phyloP scores from a whole-genome alignment of 2,329 filamentous ascomycete genomes.

The Fusarium equiseti region DNA sequence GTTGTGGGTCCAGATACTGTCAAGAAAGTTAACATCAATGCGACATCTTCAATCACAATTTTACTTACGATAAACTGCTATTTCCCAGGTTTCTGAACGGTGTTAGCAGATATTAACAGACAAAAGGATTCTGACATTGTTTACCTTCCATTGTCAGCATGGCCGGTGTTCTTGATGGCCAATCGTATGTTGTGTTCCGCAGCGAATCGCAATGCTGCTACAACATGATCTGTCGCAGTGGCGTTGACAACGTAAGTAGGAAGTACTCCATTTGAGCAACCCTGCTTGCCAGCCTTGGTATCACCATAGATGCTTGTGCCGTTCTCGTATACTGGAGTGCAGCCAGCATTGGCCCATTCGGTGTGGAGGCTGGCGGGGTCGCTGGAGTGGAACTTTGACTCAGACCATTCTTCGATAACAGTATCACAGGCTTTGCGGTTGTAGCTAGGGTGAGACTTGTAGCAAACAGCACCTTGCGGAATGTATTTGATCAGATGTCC shows the following conservation, averaged over 20 bases:
- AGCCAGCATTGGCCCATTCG: background rate
- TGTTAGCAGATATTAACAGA: background rate
- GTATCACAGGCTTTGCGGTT: background rate
- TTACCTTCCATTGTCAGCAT: background rate
- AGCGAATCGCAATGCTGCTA: background rate
- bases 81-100: background rate
- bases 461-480: background rate
- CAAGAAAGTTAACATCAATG: background rate
- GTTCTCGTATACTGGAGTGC: background rate
- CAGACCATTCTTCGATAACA: background rate
- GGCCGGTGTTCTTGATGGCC: background rate
- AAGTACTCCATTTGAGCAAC: background rate
- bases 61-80: background rate
- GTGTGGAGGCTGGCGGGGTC: background rate
- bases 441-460: background rate
- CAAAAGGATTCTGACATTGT: too few relatives aligned
- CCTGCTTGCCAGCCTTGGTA: background rate
- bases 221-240: background rate
- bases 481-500: background rate
- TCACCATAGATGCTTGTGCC: constrained; percentile 8
- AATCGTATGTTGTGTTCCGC: background rate
- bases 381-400: constrained; percentile 1
- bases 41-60: background rate
- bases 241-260: constrained; percentile 2
- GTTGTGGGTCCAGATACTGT: background rate